Evolutionary conservation across 129 eudicot species (phyloP).

Genomic region (Chrysanthemum makinoi): DNA sequence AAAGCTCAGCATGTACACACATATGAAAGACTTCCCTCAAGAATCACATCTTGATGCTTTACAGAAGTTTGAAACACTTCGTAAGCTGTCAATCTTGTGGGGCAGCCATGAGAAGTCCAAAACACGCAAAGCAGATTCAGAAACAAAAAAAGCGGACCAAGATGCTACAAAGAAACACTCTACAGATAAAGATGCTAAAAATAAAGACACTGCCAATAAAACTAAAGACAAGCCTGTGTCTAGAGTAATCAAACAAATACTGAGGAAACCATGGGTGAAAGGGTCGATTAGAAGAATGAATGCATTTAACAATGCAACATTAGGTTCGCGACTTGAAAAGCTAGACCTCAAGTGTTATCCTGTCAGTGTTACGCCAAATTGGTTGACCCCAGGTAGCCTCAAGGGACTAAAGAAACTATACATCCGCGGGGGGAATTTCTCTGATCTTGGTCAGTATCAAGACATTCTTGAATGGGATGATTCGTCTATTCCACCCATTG

Average conservation of each 20-base stretch:
- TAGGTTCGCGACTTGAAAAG: slow-evolving; percentile 30
- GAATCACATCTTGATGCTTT: slow-evolving; percentile 27
- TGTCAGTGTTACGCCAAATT: slow-evolving; percentile 13
- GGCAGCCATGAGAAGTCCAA: slow-evolving; percentile 21
- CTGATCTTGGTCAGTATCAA: slow-evolving; percentile 32
- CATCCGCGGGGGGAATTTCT: slow-evolving; percentile 50
- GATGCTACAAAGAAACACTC: too few species aligned
- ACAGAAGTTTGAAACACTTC: slow-evolving; percentile 18
- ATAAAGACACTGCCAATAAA: too few species aligned
- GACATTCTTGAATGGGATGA: slow-evolving; percentile 10
- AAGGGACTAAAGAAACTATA: slow-evolving; percentile 39
- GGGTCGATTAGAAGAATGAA: slow-evolving; percentile 24
- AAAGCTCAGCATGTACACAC: slow-evolving; percentile 46
- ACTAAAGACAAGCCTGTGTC: background rate
- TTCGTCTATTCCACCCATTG: background rate
- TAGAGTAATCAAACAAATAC: background rate
- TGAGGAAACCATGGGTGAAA: slow-evolving; percentile 13
- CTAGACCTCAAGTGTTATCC: slow-evolving; percentile 55
- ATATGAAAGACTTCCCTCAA: slow-evolving; percentile 37
- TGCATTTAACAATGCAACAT: slow-evolving; percentile 17
- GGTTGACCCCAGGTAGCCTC: slow-evolving; percentile 40
- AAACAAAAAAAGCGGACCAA: background rate
- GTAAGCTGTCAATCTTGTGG: slow-evolving; percentile 47
- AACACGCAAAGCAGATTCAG: background rate
- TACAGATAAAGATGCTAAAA: too few species aligned